A percentile compares a stretch with the other conserved stretches of the same genome.
These are phyloP conservation scores for Capsella rubella DNA, from an alignment of 441 rosid species.

Conservation along the genomic window DNA sequence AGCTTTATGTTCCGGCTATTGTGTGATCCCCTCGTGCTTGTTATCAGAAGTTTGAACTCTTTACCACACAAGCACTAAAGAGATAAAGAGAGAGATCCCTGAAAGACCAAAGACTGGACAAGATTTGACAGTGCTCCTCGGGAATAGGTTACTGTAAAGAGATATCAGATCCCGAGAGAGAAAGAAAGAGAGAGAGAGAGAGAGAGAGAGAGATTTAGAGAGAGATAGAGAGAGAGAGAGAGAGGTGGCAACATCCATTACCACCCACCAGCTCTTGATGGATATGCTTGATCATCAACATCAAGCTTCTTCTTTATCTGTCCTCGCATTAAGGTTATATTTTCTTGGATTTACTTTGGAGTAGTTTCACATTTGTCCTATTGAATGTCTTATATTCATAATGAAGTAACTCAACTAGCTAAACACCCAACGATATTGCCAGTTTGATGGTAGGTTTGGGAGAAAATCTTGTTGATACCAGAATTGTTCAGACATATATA, in stretches of 20 bases:
- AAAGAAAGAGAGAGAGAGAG: constrained; percentile 35
- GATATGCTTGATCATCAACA: constrained; percentile 53
- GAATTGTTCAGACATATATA: background rate
- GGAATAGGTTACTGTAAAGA: constrained; percentile 43
- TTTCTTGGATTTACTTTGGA: constrained; percentile 17
- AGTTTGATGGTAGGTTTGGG: constrained; percentile 23
- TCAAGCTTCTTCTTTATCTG: constrained; percentile 3
- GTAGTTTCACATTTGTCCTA: constrained; percentile 6
- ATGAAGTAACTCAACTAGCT: constrained; percentile 17
- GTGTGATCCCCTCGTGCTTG: constrained; percentile 31
- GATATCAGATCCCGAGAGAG: constrained; percentile 48
- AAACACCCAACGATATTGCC: constrained; percentile 19
- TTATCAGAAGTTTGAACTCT: constrained; percentile 22
- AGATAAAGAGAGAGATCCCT: constrained; percentile 45
- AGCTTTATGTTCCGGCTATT: constrained; percentile 30
- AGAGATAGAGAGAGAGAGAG: constrained; percentile 27
- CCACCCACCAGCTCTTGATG: constrained; percentile 87
- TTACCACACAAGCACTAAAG: constrained; percentile 30
- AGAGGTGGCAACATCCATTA: constrained; percentile 49
- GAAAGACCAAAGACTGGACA: constrained; percentile 42
- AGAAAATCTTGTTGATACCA: background rate
- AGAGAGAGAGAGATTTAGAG: constrained; percentile 29
- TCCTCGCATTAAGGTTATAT: constrained; percentile 2
- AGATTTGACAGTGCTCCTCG: constrained; percentile 46
- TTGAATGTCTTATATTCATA: constrained; percentile 8